These are phyloP conservation scores for Auxenochlorella protothecoides DNA, from an alignment of 139 green algal species.

Conservation along the genomic window DNA sequence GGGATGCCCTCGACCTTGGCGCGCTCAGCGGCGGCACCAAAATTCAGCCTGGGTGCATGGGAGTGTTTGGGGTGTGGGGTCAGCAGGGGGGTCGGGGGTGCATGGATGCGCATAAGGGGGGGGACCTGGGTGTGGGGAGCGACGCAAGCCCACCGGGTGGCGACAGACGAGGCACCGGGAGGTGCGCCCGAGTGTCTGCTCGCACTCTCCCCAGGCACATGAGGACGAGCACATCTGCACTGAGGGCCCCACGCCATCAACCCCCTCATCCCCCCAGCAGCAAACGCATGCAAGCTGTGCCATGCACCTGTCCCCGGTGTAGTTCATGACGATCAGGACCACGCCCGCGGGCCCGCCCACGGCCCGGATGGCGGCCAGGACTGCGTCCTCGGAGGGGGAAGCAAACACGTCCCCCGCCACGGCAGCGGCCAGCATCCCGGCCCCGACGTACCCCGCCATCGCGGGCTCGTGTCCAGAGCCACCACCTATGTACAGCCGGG, in stretches of 20 bases:
- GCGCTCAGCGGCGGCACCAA: conserved; percentile 78
- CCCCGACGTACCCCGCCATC: conserved; percentile 68
- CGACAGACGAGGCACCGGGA: no score
- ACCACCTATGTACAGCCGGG: conserved; percentile 31
- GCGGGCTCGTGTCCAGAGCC: conserved; percentile 82
- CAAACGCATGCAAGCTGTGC: no score
- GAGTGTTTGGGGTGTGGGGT: no score
- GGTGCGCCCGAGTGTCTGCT: no score
- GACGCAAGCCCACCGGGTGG: no score
- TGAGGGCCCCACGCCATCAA: no score
- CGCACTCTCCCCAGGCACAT: no score
- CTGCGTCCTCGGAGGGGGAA: conserved; percentile 56
- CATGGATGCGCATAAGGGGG: no score
- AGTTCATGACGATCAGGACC: conserved; percentile 81
- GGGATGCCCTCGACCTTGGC: conserved; percentile 56
- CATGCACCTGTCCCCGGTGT: conserved; percentile 67
- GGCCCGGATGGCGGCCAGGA: conserved; percentile 68
- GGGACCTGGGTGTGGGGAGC: no score
- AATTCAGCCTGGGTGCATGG: conserved; percentile 52
- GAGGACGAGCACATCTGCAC: no score
- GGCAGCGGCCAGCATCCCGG: conserved; percentile 78
- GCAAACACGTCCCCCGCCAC: conserved; percentile 85
- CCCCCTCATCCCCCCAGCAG: no score
- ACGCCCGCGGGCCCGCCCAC: conserved; percentile 21
- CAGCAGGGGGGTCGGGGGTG: no score